Evolutionary conservation across 768 basidiomycete genomes (phyloP).

Genomic region (Tulasnella sp.): DNA sequence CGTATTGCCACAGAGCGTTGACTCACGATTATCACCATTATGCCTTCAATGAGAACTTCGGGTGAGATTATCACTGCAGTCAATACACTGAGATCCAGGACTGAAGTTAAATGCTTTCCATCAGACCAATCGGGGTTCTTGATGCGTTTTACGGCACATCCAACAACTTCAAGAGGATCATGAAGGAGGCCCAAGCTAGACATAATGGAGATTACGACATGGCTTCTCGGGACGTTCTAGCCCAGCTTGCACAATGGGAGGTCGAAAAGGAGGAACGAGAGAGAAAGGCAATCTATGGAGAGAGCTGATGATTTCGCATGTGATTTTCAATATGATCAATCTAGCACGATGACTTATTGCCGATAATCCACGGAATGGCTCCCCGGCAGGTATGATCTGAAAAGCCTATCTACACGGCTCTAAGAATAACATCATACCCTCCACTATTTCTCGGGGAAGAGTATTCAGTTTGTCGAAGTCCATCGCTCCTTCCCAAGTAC

Average conservation of each 20-base stretch:
- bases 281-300: neutral
- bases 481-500: neutral
- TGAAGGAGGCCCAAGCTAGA: constrained; percentile 6
- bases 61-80: neutral
- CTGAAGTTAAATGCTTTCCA: neutral
- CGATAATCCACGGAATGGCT: too few relatives aligned
- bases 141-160: constrained; percentile 11
- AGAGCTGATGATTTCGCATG: too few relatives aligned
- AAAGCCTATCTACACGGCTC: too few relatives aligned
- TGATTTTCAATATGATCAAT: too few relatives aligned
- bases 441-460: neutral
- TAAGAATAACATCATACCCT: neutral
- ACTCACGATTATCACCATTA: constrained; percentile 10
- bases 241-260: constrained; percentile 7
- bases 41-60: constrained; percentile 7
- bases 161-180: constrained; percentile 1
- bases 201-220: constrained; percentile 2
- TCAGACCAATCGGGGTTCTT: constrained; percentile 1
- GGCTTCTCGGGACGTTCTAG: neutral
- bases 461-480: neutral
- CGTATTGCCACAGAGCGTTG: neutral
- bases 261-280: neutral
- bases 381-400: too few relatives aligned
- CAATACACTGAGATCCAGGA: neutral
- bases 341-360: too few relatives aligned